These are phyloP conservation scores for Stemphylium vesicarium DNA, from an alignment of 2,329 filamentous ascomycete genomes.

Conservation along the genomic window DNA sequence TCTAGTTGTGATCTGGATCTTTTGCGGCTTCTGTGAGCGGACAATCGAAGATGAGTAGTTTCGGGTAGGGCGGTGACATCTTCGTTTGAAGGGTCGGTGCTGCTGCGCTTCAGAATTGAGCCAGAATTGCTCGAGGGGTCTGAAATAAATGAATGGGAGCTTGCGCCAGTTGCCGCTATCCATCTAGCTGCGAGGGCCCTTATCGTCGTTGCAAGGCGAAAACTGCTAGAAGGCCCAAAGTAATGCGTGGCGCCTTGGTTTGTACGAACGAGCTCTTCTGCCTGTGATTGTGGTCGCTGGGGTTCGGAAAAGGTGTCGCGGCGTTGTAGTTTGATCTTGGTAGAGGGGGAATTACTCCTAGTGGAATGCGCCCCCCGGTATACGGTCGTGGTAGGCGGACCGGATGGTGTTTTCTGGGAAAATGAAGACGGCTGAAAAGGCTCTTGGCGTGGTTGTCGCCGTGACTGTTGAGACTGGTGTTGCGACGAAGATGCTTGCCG, in stretches of 20 bases:
- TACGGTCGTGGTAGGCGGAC: background rate
- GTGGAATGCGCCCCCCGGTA: conserved; percentile 10
- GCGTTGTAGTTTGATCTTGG: conserved; percentile 8
- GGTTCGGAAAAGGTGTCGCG: conserved; percentile 24
- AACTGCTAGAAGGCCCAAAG: conserved; percentile 38
- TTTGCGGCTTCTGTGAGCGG: conserved; percentile 21
- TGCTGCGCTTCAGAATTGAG: conserved; percentile 17
- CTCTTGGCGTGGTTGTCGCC: conserved; percentile 5
- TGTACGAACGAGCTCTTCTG: conserved; percentile 27
- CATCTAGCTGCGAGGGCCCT: conserved; percentile 28
- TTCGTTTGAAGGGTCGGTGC: conserved; percentile 26
- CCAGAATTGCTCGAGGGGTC: conserved; percentile 10
- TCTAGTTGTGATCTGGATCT: conserved; percentile 26
- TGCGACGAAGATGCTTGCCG: conserved; percentile 1
- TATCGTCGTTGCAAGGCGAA: conserved; percentile 32
- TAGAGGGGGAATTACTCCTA: conserved; percentile 11
- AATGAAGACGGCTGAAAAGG: conserved; percentile 9
- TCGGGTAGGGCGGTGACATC: conserved; percentile 20
- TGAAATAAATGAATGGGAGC: conserved; percentile 11
- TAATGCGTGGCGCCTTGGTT: conserved; percentile 32
- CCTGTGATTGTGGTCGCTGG: conserved; percentile 14
- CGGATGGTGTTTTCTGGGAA: background rate
- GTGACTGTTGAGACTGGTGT: conserved; percentile 8
- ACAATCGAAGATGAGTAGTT: conserved; percentile 1
- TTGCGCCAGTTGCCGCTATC: conserved; percentile 21